These are phyloP conservation scores for Recurvomyces mirabilis DNA, from an alignment of 495 filamentous ascomycete species.

Conservation along the genomic window DNA sequence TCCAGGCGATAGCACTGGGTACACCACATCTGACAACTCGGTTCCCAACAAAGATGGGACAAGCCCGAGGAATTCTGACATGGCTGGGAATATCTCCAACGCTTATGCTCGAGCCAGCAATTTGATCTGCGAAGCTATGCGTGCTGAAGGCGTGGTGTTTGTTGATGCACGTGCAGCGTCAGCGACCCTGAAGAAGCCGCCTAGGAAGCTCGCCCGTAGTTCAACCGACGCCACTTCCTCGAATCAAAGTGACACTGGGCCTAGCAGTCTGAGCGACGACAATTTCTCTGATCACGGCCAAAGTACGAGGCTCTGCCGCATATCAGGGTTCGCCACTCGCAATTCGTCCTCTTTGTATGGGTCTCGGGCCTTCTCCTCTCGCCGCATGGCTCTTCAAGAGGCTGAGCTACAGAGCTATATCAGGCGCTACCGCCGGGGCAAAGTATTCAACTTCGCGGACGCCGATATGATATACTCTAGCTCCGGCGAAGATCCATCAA, in stretches of 20 bases:
- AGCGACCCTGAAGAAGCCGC: not conserved
- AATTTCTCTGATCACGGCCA: not conserved
- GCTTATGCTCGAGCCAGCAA: constrained; percentile 5
- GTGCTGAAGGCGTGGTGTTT: constrained; percentile 8
- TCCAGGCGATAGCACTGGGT: no score
- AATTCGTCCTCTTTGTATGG: not conserved
- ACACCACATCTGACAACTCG: not conserved
- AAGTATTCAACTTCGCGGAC: constrained; percentile 5
- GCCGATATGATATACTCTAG: constrained; percentile 3
- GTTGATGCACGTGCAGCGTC: constrained; percentile 5
- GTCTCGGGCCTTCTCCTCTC: not conserved
- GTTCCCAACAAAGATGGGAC: not conserved
- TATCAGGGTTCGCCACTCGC: constrained; percentile 1
- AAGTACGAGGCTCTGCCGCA: not conserved
- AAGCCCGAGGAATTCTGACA: not conserved
- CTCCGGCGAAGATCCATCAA: constrained; percentile 5
- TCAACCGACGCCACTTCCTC: not conserved
- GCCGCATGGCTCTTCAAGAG: not conserved
- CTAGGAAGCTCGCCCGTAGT: not conserved
- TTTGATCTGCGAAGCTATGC: constrained; percentile 6
- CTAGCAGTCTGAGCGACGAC: not conserved
- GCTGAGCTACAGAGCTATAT: not conserved
- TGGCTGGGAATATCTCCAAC: not conserved
- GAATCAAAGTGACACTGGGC: not conserved
- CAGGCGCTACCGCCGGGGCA: constrained; percentile 1